Evolutionary conservation across 2,329 filamentous ascomycete genomes (phyloP).

Genomic region (Fusarium subglutinans): DNA sequence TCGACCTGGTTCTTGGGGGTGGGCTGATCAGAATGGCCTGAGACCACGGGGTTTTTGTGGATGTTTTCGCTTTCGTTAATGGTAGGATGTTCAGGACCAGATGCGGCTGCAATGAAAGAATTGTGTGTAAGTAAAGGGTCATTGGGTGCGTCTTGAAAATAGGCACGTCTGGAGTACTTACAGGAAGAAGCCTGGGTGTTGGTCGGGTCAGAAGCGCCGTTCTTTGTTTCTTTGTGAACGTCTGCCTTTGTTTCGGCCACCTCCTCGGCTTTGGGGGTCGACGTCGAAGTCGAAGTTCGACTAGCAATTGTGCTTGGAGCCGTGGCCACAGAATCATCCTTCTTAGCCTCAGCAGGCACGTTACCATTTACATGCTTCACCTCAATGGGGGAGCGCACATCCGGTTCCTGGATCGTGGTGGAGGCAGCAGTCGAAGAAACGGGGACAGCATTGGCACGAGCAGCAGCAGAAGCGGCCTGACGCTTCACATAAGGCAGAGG

Average conservation of each 20-base stretch:
- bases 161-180: conserved; percentile 27
- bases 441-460: conserved; percentile 38
- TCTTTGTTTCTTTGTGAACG: conserved; percentile 20
- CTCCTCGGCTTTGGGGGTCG: conserved; percentile 22
- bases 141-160: not conserved
- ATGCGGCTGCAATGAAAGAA: conserved; percentile 14
- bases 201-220: not conserved
- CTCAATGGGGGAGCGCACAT: conserved; percentile 17
- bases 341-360: conserved; percentile 5
- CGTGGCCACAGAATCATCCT: conserved; percentile 3
- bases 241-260: conserved; percentile 18
- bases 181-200: conserved; percentile 32
- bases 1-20: conserved; percentile 20
- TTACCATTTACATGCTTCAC: conserved; percentile 36
- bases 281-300: conserved; percentile 14
- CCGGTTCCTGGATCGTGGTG: conserved; percentile 14
- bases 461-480: conserved; percentile 47
- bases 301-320: conserved; percentile 15
- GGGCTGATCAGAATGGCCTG: conserved; percentile 39
- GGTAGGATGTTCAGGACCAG: conserved; percentile 29
- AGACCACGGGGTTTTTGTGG: conserved; percentile 21
- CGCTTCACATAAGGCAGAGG: conserved; percentile 53
- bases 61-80: conserved; percentile 22
- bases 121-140: conserved; percentile 22
- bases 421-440: conserved; percentile 14